Base-by-base conservation (phyloP, 1,284 basidiomycete species). In the Boletus austroedulis region DNA sequence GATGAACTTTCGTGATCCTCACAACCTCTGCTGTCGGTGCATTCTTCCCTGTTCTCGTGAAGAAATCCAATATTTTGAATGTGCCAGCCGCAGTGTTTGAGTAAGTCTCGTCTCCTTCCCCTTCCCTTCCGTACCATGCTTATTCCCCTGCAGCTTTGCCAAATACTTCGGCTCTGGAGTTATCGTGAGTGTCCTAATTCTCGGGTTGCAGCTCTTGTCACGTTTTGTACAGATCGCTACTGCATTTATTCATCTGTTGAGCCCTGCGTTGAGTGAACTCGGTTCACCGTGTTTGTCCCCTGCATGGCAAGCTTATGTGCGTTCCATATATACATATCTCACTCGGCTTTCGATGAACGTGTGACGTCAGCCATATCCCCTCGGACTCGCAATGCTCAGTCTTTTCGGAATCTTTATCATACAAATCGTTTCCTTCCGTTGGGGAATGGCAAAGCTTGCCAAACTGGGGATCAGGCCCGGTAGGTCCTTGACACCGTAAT, bases 121-220 rank as follows among this genome's bases (percentile, higher is more conserved):
- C 24, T n/a, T n/a, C 5, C n/a, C 9, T 5, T 26, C 14, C 38
- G 4, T 21, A 10, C 32, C 8, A 17, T 56, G 2, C 51, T 71
- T 19, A 67, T 54, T 38, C 24, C 29, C 23, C 43, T 44, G 21
- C 60, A 89, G 89, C 47, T 94, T 96, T 70, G 89, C 90, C 31
- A 97, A 96, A 75, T 98, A 91, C 77, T 98, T 98, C 75, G 96
- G 96, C 48, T 94, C 92, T 10, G 93, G 93, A 31, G 91, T 96
- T 60, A 95, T 95, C 70, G 89, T 90, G 61, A 64, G 84, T 78
- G 45, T 51, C 19, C 47, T 44, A 32, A 51, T 53, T 62, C 14
- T 32, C 7, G 48, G 47, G 49, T 29, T 53, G 60, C n/a, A 19
- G n/a, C 47, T 34, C 43, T 53, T 29, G 40, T 63, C 19, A 60